A percentile compares a stretch with the other conserved stretches of the same genome.
Conservation (phyloP, 352 stramenopile species). For the Phytophthora cryptogea region DNA sequence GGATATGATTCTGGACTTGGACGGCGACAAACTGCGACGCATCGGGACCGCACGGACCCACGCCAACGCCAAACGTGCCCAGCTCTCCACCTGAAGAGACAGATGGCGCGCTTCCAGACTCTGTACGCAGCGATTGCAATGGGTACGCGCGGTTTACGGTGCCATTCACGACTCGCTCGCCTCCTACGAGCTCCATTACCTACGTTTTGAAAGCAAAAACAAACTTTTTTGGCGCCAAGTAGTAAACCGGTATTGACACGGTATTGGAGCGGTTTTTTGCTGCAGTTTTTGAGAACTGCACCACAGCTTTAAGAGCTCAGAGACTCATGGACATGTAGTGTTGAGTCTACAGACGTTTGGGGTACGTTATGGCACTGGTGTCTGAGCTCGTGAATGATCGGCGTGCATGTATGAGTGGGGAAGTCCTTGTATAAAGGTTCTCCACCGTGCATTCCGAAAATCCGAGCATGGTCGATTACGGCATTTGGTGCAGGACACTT, state of each 20-base stretch:
- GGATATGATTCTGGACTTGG: slow-evolving; percentile 59
- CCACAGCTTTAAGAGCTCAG: too few species aligned
- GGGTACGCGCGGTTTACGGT: slow-evolving; percentile 65
- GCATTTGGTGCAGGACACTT: not conserved
- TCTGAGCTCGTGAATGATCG: too few species aligned
- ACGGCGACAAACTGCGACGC: slow-evolving; percentile 58
- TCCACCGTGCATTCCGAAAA: not conserved
- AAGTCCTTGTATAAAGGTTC: not conserved
- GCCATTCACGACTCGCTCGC: slow-evolving; percentile 38
- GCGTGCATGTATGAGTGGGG: too few species aligned
- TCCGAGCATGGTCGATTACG: not conserved
- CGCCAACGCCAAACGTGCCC: slow-evolving; percentile 55
- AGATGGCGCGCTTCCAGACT: not conserved
- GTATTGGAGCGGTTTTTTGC: not conserved
- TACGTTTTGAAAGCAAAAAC: not conserved
- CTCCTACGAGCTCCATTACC: slow-evolving; percentile 31
- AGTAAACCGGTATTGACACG: not conserved
- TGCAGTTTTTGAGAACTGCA: not conserved
- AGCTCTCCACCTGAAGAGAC: slow-evolving; percentile 3
- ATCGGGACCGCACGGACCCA: slow-evolving; percentile 59
- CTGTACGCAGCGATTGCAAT: slow-evolving; percentile 39
- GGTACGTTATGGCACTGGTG: too few species aligned
- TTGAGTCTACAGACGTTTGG: too few species aligned
- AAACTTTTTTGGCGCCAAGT: not conserved
- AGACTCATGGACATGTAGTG: too few species aligned